Percentiles rank a stretch among this genome's conserved stretches.
Conservation (phyloP, 139 green algal species). For the Astrephomene gubernaculifera region DNA sequence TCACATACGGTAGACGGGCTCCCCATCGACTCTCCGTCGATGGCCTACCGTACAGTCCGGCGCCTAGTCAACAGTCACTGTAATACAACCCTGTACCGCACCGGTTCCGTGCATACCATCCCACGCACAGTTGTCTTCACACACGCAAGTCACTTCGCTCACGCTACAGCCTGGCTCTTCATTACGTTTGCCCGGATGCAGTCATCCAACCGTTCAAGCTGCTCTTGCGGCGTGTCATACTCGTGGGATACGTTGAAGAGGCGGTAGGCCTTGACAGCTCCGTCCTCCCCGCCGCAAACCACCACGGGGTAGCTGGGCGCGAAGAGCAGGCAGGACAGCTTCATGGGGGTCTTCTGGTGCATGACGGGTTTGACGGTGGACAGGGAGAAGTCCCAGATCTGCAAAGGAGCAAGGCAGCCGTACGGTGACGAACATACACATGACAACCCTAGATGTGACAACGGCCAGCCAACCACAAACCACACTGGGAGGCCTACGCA, state of each 20-base stretch:
- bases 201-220: slow-evolving; percentile 68
- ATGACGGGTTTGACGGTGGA: slow-evolving; percentile 81
- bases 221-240: slow-evolving; percentile 61
- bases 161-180: slow-evolving; percentile 54
- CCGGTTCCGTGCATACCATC: too few species aligned
- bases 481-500: too few species aligned
- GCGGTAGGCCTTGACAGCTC: slow-evolving; percentile 64
- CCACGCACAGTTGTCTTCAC: too few species aligned
- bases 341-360: slow-evolving; percentile 61
- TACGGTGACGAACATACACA: too few species aligned
- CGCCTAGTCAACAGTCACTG: too few species aligned
- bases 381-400: slow-evolving; percentile 85
- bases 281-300: slow-evolving; percentile 70
- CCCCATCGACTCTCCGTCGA: too few species aligned
- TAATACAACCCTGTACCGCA: too few species aligned
- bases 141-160: too few species aligned
- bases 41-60: too few species aligned
- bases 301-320: slow-evolving; percentile 69
- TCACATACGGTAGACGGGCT: too few species aligned
- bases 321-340: slow-evolving; percentile 72
- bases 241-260: slow-evolving; percentile 66
- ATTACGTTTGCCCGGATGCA: slow-evolving; percentile 74
- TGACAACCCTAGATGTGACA: too few species aligned
- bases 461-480: too few species aligned
- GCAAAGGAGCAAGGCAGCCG: slow-evolving; percentile 37